Evolutionary conservation across 805 yeast genomes (phyloP), one percentile per base, ranked within the genome.

Genomic region (Lachancea thermotolerans): DNA sequence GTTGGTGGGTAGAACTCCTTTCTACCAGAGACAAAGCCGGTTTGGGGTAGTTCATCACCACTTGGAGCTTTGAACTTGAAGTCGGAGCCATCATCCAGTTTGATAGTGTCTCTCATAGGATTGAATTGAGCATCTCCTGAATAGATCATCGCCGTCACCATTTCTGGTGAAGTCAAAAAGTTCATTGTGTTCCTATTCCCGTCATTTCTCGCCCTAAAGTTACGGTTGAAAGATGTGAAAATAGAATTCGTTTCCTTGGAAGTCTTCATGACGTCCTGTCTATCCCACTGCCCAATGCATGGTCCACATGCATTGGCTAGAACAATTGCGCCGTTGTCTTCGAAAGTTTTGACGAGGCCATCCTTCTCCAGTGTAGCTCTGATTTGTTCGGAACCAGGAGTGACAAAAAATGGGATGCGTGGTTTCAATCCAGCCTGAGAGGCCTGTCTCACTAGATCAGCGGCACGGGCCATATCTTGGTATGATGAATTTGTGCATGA

Each of bases 251-350:
- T 74, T 52, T 82, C 88, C 43, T 73, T 72, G 6, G 83, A 75
- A 27, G 74, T 71, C 64, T 80, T 79, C 39, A 77, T 67, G 37
- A 85, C 77, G 63, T 86, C 95, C 53, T 77, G 75, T 74, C 98
- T 85, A 67, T 93, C 96, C 99, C 99, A 91, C 75, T 91, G 99
- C 48, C 99, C 99, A 64, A 91, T 91, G 74, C 99, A 91, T 61
- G 98, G 99, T 56, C 99, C 99, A 77, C 99, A 91, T 16, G 99
- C 99, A 67, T 91, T 91, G 44, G 98, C 96, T 57, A 91, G 76
- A 37, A 91, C 95, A 48, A 79, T 75, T 56, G 96, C 99, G 49
- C 98, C 98, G 58, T 81, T 83, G 45, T 83, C 79, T 66, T 82
- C 81, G 66, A 91, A 89, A 36, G 82, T 79, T 39, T 82, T 74